Conservation (phyloP, 2,329 filamentous ascomycete species). For the Seiridium unicorne region DNA sequence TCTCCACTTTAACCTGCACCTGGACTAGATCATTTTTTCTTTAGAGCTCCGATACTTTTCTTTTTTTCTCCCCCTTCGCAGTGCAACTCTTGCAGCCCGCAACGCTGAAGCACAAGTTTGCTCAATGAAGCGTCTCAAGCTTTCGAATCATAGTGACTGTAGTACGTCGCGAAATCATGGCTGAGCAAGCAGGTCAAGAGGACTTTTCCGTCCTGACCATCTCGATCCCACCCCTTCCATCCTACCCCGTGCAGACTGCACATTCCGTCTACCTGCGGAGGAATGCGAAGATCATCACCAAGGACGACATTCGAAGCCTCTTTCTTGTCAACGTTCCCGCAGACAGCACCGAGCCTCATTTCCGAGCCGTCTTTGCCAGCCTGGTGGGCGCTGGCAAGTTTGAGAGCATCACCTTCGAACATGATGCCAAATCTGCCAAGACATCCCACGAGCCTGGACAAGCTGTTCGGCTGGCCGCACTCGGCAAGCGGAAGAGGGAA, state of each 20-base stretch:
- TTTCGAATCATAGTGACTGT: not conserved
- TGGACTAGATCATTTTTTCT: not conserved
- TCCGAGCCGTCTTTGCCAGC: constrained; percentile 72
- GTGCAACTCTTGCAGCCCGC: not conserved
- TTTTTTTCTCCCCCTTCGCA: not conserved
- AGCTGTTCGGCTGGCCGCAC: constrained; percentile 35
- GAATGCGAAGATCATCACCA: constrained; percentile 73
- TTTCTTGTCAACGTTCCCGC: constrained; percentile 89
- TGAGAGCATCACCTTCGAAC: constrained; percentile 74
- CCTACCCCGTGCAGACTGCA: constrained; percentile 59
- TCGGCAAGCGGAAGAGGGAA: constrained; percentile 51
- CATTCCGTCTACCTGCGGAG: constrained; percentile 87
- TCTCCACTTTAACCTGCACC: not conserved
- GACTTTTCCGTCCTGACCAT: constrained; percentile 72
- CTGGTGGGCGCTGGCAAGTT: constrained; percentile 77
- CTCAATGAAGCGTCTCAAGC: not conserved
- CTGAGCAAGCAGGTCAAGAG: constrained; percentile 40
- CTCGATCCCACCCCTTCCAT: constrained; percentile 59
- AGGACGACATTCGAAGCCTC: constrained; percentile 73
- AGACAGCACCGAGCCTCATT: constrained; percentile 75
- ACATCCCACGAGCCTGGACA: constrained; percentile 43
- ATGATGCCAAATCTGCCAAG: constrained; percentile 43
- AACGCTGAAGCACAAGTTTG: not conserved
- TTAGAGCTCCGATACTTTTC: not conserved
- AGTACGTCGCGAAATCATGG: constrained; percentile 24